A percentile compares a stretch with the other conserved stretches of the same genome.
Evolutionary conservation across 2,329 filamentous ascomycete species (phyloP).

Genomic region (Lomentospora prolificans): DNA sequence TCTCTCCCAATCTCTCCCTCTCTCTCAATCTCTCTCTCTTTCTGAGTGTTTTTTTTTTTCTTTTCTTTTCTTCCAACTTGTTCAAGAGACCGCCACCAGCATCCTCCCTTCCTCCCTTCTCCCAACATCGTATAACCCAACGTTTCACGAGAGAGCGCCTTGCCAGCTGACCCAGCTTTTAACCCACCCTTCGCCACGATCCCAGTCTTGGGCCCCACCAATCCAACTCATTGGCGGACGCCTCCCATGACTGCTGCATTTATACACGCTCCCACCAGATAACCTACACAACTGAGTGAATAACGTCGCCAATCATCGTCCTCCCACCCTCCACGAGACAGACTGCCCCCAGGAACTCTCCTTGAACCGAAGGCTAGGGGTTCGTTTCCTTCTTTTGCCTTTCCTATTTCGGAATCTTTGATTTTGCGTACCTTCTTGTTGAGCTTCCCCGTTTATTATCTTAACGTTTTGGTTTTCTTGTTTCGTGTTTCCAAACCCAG

Average conservation of each 20-base stretch:
- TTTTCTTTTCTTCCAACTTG: too few species aligned
- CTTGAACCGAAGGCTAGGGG: not conserved
- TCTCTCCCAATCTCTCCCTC: too few species aligned
- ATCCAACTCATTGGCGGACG: not conserved
- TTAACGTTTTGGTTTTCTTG: not conserved
- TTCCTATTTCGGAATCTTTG: not conserved
- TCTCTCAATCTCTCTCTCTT: too few species aligned
- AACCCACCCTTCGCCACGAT: too few species aligned
- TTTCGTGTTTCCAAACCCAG: not conserved
- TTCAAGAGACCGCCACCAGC: too few species aligned
- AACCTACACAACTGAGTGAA: not conserved
- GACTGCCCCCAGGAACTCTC: not conserved
- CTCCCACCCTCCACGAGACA: not conserved
- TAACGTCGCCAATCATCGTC: conserved; percentile 2
- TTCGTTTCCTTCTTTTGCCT: not conserved
- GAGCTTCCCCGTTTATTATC: not conserved
- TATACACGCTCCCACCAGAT: not conserved
- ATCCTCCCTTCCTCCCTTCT: too few species aligned
- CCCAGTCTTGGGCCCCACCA: too few species aligned
- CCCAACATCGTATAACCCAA: too few species aligned
- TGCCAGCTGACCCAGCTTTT: too few species aligned
- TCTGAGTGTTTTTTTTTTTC: too few species aligned
- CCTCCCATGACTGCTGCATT: not conserved
- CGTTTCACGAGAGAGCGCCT: too few species aligned
- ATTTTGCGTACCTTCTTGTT: not conserved